Evolutionary conservation across 495 filamentous ascomycete genomes (phyloP), one percentile per base, ranked within the genome.

Genomic region (Penicillium turbatum): DNA sequence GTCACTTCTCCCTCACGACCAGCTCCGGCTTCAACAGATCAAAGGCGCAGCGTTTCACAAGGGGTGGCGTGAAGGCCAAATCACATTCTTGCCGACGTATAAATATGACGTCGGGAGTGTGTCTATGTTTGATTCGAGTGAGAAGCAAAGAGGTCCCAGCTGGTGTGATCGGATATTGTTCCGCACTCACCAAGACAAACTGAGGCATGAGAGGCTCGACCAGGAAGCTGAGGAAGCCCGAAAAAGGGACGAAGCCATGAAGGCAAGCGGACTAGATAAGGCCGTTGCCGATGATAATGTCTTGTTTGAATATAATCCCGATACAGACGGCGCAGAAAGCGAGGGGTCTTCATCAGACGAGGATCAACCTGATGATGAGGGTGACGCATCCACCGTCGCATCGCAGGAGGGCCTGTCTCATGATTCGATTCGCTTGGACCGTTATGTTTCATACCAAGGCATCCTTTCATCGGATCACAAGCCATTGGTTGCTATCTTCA

Each of bases 101-200:
- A 95, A 95, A 69, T 99, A 97, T 58, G 95, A 99, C 62, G 79
- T 93, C 34, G 95, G 95, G n/a, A 96, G 87, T 34, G 85, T 97
- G 49, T 89, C 89, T 4, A 79, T 87, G 53, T 97, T 96, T 65
- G 95, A 99, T 71, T 88, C 90, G 0, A 95, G 90, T 54, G 95
- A 96, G 60, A 99, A 97, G 75, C 82, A 85, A 45, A 79, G 95
- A 44, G 86, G 87, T 12, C 95, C 95, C 5, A 95, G 90, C 65
- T 99, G 92, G 92, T 99, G 95, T 66, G 95, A 99, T 69, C 85
- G 95, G n/a, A 91, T 99, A 40, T 71, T 99, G 0, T 99, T 81
- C 61, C 81, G 92, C 31, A 88, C 88, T 1, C 82, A 86, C 34
- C 81, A 76, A 45, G 86, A 90, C 57, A 84, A 78, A 51, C 65